Base-by-base conservation (phyloP, 768 basidiomycete genomes). In the Psilocybe sp. region DNA sequence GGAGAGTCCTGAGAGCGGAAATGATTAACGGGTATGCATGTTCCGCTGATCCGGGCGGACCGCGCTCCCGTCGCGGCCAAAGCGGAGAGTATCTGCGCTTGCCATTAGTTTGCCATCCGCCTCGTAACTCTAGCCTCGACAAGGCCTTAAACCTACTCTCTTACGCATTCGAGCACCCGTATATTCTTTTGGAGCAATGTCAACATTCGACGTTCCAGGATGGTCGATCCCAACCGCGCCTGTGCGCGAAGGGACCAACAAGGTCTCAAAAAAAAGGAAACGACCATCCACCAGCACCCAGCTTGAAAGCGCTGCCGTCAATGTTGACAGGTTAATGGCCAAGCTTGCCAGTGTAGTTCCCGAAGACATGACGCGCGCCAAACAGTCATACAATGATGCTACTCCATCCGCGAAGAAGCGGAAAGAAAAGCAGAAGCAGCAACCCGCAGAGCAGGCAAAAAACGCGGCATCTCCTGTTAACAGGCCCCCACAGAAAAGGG, bases 151-250 rank as follows among this genome's bases (percentile, higher is more conserved):
- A n/a, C n/a, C n/a, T n/a, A n/a, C n/a, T n/a, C n/a, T n/a, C n/a
- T n/a, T n/a, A n/a, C 40, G 15, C 40, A n/a, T 41, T 13, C 14
- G 1, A 14, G n/a, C 16, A 23, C 37, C 40, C 14, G 7, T n/a
- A 9, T 19, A 7, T n/a, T 5, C 13, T 23, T 32, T 13, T 11
- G 28, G 14, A 8, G 14, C 12, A 11, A 64, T 62, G 63, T 19
- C 59, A 11, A 39, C 60, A 7, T 88, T 89, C 64, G 71, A 84
- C 38, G 80, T 88, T 15, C 81, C 85, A 3, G 87, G 87, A 14
- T 89, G 87, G 87, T 74, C 79, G 28, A 67, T 87, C 12, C 65
- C 74, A 34, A 62, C 71, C 16, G 64, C 60, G 7, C 76, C 78
- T 5, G 63, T 80, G 40, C 50, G 68, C 28, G 66, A 71, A 38